A percentile compares a stretch with the other conserved stretches of the same genome.
Conservation (phyloP, 164 flowering plant species). For the Malania oleifera region DNA sequence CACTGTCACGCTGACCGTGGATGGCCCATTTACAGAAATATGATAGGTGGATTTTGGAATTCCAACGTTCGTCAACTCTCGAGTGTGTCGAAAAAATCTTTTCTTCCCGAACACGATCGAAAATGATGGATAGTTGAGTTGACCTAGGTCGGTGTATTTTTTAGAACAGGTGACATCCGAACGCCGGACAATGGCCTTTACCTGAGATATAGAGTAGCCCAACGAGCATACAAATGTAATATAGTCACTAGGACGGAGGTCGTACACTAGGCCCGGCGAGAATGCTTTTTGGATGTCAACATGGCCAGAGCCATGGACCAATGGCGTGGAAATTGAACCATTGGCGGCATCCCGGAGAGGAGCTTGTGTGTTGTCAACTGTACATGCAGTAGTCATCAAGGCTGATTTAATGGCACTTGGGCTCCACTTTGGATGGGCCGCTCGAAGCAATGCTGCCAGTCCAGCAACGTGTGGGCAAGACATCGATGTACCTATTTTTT, state of each 20-base stretch:
- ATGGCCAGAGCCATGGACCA: constrained; percentile 78
- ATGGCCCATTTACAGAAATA: constrained; percentile 41
- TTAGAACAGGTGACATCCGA: constrained; percentile 46
- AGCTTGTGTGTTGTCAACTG: constrained; percentile 55
- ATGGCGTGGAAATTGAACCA: constrained; percentile 50
- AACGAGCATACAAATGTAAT: constrained; percentile 66
- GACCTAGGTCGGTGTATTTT: constrained; percentile 50
- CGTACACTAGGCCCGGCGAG: constrained; percentile 81
- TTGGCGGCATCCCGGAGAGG: constrained; percentile 60
- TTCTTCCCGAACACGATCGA: constrained; percentile 50
- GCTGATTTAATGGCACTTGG: constrained; percentile 91
- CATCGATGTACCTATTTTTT: constrained; percentile 77
- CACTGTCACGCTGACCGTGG: constrained; percentile 40
- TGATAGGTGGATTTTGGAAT: constrained; percentile 40
- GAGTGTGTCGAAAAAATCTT: constrained; percentile 49
- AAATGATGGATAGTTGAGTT: constrained; percentile 81
- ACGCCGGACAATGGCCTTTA: constrained; percentile 39
- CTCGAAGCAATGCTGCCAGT: constrained; percentile 76
- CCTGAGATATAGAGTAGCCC: constrained; percentile 37
- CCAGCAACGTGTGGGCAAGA: constrained; percentile 93
- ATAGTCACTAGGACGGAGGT: constrained; percentile 52
- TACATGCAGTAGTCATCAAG: constrained; percentile 84
- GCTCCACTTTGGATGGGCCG: constrained; percentile 89
- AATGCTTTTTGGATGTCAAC: constrained; percentile 76
- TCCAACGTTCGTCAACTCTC: constrained; percentile 76